phyloP scores from a whole-genome alignment of 352 stramenopile genomes.

The Bremia lactucae region DNA sequence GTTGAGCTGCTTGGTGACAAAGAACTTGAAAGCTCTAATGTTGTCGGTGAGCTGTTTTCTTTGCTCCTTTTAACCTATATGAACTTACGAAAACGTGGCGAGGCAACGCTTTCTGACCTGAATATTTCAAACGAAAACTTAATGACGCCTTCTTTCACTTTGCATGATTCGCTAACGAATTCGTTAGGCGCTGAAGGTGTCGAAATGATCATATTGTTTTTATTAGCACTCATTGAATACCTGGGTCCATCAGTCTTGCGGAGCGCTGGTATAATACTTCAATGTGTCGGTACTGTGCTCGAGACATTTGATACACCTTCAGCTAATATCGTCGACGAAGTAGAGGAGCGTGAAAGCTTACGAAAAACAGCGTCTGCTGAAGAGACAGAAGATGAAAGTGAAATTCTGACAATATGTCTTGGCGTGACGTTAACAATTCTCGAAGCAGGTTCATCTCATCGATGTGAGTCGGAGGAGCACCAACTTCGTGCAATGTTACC shows the following conservation, averaged over 20 bases:
- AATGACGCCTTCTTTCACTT: constrained; percentile 1
- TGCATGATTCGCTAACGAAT: constrained; percentile 28
- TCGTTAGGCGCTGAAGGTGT: constrained; percentile 27
- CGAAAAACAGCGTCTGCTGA: constrained; percentile 12
- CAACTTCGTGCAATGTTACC: constrained; percentile 52
- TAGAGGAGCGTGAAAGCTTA: constrained; percentile 4
- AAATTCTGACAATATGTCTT: constrained; percentile 72
- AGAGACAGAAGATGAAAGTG: constrained; percentile 41
- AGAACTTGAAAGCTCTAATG: constrained; percentile 46
- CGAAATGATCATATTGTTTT: constrained; percentile 48
- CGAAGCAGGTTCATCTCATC: constrained; percentile 41
- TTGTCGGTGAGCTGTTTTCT: constrained; percentile 67
- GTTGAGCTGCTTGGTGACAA: constrained; percentile 50
- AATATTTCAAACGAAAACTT: not conserved
- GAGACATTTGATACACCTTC: constrained; percentile 36
- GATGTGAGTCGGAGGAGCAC: constrained; percentile 41
- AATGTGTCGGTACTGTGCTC: constrained; percentile 62
- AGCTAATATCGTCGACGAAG: constrained; percentile 23
- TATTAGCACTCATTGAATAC: constrained; percentile 61
- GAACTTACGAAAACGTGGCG: constrained; percentile 30
- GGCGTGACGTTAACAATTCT: constrained; percentile 73
- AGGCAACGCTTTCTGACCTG: not conserved
- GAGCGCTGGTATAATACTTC: constrained; percentile 48
- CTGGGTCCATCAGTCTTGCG: constrained; percentile 65
- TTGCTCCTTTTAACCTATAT: constrained; percentile 74